A percentile compares a stretch with the other conserved stretches of the same genome.
These are phyloP conservation scores for Leccinum pellstonianum DNA, from an alignment of 768 basidiomycete species.

Conservation along the genomic window DNA sequence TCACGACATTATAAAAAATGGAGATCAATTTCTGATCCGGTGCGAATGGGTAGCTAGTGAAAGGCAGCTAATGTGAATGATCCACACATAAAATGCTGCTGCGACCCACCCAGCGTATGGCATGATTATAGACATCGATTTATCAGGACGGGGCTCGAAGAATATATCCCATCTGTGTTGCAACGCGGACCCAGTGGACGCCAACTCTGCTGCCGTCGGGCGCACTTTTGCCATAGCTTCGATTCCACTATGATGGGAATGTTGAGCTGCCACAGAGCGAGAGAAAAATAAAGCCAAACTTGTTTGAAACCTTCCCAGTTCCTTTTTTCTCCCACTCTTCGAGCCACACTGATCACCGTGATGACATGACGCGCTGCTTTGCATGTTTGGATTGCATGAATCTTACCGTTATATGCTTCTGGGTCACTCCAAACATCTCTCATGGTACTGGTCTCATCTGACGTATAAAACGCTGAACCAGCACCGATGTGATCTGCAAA, in stretches of 20 bases:
- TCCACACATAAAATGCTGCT: background rate
- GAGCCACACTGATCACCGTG: conserved; percentile 22
- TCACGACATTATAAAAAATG: conserved; percentile 34
- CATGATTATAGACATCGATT: conserved; percentile 48
- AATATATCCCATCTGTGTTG: conserved; percentile 40
- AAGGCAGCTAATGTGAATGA: background rate
- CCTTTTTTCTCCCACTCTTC: conserved; percentile 38
- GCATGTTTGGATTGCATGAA: background rate
- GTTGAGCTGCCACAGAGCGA: background rate
- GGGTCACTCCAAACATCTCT: background rate
- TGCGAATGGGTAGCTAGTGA: conserved; percentile 27
- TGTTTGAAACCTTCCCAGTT: conserved; percentile 51
- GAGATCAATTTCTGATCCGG: conserved; percentile 30
- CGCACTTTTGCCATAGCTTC: conserved; percentile 2
- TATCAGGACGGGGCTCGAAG: conserved; percentile 51
- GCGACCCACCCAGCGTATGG: conserved; percentile 40
- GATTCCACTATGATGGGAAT: background rate
- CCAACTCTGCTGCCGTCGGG: background rate
- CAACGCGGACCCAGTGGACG: background rate
- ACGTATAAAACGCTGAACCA: background rate
- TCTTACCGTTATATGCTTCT: background rate
- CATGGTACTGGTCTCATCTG: background rate
- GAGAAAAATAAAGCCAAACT: conserved; percentile 35
- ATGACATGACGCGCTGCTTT: background rate
- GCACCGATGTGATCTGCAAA: background rate